These are phyloP conservation scores for Mycena vitilis DNA, from an alignment of 768 basidiomycete species.

Conservation along the genomic window DNA sequence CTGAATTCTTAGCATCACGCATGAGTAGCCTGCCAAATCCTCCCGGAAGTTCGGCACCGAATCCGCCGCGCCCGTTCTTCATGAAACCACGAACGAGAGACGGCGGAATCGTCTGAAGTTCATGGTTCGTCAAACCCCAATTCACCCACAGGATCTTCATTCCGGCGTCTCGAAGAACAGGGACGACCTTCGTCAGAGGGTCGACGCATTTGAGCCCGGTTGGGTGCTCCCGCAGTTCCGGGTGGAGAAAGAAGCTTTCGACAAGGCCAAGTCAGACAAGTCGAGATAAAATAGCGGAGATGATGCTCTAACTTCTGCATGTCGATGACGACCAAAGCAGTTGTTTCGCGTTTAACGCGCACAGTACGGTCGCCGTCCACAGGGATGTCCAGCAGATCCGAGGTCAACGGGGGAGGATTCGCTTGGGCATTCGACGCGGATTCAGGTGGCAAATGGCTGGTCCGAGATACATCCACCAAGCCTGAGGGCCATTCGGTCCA, in stretches of 20 bases:
- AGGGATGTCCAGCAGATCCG: constrained; percentile 62
- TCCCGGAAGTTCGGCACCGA: constrained; percentile 65
- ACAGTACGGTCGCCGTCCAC: constrained; percentile 65
- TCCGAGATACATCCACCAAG: constrained; percentile 69
- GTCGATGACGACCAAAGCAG: constrained; percentile 73
- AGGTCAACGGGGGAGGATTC: constrained; percentile 45
- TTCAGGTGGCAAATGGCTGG: constrained; percentile 49
- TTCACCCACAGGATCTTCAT: constrained; percentile 79
- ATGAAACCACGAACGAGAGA: constrained; percentile 66
- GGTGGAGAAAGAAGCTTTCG: constrained; percentile 72
- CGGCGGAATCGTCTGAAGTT: constrained; percentile 71
- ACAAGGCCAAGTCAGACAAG: constrained; percentile 11
- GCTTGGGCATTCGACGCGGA: constrained; percentile 34
- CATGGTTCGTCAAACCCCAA: constrained; percentile 77
- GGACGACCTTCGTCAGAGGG: constrained; percentile 61
- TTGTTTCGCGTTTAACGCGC: constrained; percentile 60
- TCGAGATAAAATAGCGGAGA: not conserved
- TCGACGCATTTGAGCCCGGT: constrained; percentile 69
- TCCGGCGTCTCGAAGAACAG: constrained; percentile 59
- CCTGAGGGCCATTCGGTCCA: constrained; percentile 80
- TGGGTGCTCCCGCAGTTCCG: constrained; percentile 64
- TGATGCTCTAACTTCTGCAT: constrained; percentile 72
- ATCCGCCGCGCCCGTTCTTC: constrained; percentile 60
- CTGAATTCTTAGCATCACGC: constrained; percentile 68
- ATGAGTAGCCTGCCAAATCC: constrained; percentile 68